A percentile compares a stretch with the other conserved stretches of the same genome.
Evolutionary conservation across 225 moss, liverwort and hornwort species (phyloP).

Genomic region (Pseudisothecium myosuroides): DNA sequence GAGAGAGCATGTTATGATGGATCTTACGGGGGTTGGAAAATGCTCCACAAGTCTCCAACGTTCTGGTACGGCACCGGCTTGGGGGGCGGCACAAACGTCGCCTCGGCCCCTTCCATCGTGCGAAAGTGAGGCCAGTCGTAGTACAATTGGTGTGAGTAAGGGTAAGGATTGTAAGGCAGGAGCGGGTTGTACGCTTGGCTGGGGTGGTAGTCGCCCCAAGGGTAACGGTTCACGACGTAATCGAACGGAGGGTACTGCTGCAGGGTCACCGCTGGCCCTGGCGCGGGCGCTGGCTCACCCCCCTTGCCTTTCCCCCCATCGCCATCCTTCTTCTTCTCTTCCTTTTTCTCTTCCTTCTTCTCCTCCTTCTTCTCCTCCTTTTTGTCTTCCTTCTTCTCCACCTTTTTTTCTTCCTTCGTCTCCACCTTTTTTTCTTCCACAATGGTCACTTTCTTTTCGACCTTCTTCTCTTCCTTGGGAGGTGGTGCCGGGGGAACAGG

Average conservation of each 20-base stretch:
- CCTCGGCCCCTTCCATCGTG: slow-evolving; percentile 16
- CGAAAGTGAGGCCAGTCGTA: slow-evolving; percentile 44
- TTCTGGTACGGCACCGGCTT: slow-evolving; percentile 10
- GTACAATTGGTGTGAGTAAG: slow-evolving; percentile 3
- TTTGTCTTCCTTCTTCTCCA: not conserved
- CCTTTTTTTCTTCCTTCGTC: not conserved
- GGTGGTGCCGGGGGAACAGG: not conserved
- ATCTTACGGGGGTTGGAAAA: slow-evolving; percentile 21
- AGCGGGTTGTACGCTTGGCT: slow-evolving; percentile 38
- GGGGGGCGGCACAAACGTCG: slow-evolving; percentile 2
- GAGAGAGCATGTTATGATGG: not conserved
- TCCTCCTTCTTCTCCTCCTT: not conserved
- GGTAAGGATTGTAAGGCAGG: slow-evolving; percentile 14
- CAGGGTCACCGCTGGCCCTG: not conserved
- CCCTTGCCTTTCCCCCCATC: slow-evolving; percentile 13
- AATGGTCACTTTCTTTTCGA: not conserved
- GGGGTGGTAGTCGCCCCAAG: slow-evolving; percentile 21
- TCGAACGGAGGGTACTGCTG: slow-evolving; percentile 12
- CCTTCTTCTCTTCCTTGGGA: not conserved
- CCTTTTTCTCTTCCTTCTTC: not conserved
- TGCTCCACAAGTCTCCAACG: slow-evolving; percentile 23
- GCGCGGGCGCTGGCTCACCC: not conserved
- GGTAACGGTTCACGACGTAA: slow-evolving; percentile 12
- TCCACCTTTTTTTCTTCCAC: not conserved
- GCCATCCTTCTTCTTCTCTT: not conserved